Evolutionary conservation across 148 eudicot genomes (phyloP), one percentile per base, ranked within the genome.

Genomic region (Rhododendron williamsianum): DNA sequence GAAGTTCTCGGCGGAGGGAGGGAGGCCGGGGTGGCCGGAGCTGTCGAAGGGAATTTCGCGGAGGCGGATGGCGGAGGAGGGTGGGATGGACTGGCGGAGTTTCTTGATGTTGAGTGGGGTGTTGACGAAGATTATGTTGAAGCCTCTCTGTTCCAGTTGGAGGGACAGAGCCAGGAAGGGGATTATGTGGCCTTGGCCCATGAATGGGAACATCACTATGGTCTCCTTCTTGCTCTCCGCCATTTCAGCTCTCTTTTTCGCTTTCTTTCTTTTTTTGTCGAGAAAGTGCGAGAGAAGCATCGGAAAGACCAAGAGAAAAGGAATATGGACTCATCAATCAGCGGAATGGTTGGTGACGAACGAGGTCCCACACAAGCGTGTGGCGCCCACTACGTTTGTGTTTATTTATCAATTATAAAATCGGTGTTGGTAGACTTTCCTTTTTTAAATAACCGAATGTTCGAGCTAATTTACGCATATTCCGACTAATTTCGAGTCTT

Each of bases 161-260:
- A 83, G 72, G 27, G 93, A 92, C 60, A 93, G 89, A 65, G 94
- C 91, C 45, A 94, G 83, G 91, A 90, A 91, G 10, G 95, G 93
- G 80, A 88, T 91, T 9, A 94, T 87, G 69, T 94, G 96, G 80
- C 96, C 96, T 87, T 92, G 90, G 16, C 92, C 92, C 93, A 92
- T 92, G 90, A 92, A 92, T 21, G 96, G 96, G 77, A 93, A 90
- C 56, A 93, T 41, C 13, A 93, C 80, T 19, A 91, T 89, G 65
- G 87, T 91, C 43, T 89, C 86, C 63, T 74, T 83, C 79, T 80
- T 54, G 21, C 7, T 80, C 10, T 76, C 58, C 21, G 84, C 86
- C 92, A 90, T 88, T 38, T 45, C 12, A 1, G 49, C 9, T 60
- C 69, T 8, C n/a, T 10, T 15, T 43, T 19, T 58, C n/a, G n/a